A percentile compares a stretch with the other conserved stretches of the same genome.
Conservation (phyloP, 169 alveolate species). For the Plasmodium gaboni region DNA sequence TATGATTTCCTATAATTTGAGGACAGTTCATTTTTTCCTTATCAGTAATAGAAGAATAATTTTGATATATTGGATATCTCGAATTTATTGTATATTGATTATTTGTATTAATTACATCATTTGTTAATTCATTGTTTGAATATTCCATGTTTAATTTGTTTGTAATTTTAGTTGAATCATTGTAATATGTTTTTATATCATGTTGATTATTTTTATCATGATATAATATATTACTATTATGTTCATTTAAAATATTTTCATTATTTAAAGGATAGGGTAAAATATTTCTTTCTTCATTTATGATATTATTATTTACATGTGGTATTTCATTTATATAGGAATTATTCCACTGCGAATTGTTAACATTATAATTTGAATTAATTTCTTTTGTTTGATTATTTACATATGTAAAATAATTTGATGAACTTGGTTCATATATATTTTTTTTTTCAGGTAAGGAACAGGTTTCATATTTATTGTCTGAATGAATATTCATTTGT, state of each 20-base stretch:
- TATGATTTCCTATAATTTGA: background rate
- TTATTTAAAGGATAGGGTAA: no score
- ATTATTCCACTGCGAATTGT: no score
- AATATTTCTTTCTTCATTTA: background rate
- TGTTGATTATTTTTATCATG: slow-evolving; percentile 5
- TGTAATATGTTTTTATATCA: no score
- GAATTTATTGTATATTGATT: no score
- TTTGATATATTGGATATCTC: no score
- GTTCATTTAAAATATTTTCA: no score
- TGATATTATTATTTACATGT: background rate
- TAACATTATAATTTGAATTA: background rate
- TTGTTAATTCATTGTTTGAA: no score
- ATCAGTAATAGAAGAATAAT: background rate
- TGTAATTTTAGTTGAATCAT: no score
- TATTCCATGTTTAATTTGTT: no score
- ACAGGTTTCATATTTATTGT: background rate
- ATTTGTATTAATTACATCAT: no score
- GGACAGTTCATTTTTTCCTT: background rate
- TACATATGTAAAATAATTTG: background rate
- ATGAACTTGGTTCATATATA: background rate
- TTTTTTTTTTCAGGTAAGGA: background rate
- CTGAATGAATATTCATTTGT: slow-evolving; percentile 2
- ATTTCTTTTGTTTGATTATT: slow-evolving; percentile 13
- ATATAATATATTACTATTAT: slow-evolving; percentile 5
- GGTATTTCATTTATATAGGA: background rate